Conservation (phyloP, 2,329 filamentous ascomycete genomes). For the Fusarium poae region DNA sequence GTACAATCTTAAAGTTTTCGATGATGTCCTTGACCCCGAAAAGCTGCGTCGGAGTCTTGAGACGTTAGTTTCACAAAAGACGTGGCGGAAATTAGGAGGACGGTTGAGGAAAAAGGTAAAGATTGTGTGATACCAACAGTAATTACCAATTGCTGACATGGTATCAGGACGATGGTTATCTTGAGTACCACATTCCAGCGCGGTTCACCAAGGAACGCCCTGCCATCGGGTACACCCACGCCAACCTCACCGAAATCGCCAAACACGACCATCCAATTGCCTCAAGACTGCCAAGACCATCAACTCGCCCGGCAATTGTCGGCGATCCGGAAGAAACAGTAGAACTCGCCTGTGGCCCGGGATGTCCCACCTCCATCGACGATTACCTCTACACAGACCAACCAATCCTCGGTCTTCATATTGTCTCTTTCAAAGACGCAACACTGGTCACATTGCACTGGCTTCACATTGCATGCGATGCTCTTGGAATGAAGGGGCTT, state of each 20-base stretch:
- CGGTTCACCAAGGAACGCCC: conserved; percentile 20
- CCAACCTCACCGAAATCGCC: conserved; percentile 2
- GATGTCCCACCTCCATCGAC: conserved; percentile 8
- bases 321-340: conserved; percentile 26
- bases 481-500: neutral
- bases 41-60: conserved; percentile 18
- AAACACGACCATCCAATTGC: conserved; percentile 24
- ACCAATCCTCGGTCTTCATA: conserved; percentile 12
- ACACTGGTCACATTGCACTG: conserved; percentile 17
- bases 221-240: conserved; percentile 14
- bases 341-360: conserved; percentile 24
- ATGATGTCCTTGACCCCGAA: conserved; percentile 26
- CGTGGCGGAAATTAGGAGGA: conserved; percentile 29
- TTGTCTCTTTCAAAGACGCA: conserved; percentile 27
- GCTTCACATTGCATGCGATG: conserved; percentile 26
- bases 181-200: conserved; percentile 34
- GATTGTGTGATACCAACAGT: accelerated
- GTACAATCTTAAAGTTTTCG: conserved; percentile 34
- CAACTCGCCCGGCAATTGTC: conserved; percentile 5
- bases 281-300: conserved; percentile 10
- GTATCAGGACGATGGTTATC: conserved; percentile 4
- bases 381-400: conserved; percentile 24
- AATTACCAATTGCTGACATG: neutral
- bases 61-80: conserved; percentile 11
- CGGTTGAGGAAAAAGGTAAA: conserved; percentile 30